A percentile compares a stretch with the other conserved stretches of the same genome.
These are phyloP conservation scores for Rhamnella rubrinervis DNA, from an alignment of 331 rosid species.

Conservation along the genomic window DNA sequence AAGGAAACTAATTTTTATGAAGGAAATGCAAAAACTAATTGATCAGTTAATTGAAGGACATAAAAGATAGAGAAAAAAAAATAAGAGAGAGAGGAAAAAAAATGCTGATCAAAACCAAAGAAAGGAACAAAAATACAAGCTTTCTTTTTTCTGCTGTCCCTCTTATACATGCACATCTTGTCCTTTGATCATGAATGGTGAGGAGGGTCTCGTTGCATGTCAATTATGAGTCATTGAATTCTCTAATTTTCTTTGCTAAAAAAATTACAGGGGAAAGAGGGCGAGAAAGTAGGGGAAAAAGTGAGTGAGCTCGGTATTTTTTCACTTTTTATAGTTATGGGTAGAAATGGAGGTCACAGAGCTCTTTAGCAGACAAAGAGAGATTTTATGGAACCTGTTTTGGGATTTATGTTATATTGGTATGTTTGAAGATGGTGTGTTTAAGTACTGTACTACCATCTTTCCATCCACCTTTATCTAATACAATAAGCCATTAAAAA, in stretches of 20 bases:
- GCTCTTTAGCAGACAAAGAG: slow-evolving; percentile 17
- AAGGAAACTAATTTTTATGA: background rate
- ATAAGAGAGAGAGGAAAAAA: slow-evolving; percentile 26
- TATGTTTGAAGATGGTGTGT: slow-evolving; percentile 24
- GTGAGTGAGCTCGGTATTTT: slow-evolving; percentile 2
- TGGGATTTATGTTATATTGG: slow-evolving; percentile 30
- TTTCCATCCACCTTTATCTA: slow-evolving; percentile 14
- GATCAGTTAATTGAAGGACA: background rate
- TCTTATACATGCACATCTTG: slow-evolving; percentile 60
- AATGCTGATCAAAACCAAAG: slow-evolving; percentile 29
- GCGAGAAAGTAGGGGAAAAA: slow-evolving; percentile 56
- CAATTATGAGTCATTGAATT: slow-evolving; percentile 45
- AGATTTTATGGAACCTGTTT: slow-evolving; percentile 27
- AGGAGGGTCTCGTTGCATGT: slow-evolving; percentile 47
- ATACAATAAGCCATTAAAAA: background rate
- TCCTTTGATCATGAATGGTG: slow-evolving; percentile 59
- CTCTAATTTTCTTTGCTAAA: slow-evolving; percentile 40
- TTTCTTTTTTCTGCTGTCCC: slow-evolving; percentile 30
- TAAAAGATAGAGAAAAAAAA: slow-evolving; percentile 6
- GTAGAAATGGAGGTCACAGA: slow-evolving; percentile 33
- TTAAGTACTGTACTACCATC: slow-evolving; percentile 15
- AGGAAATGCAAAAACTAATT: slow-evolving; percentile 17
- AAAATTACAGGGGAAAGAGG: slow-evolving; percentile 13
- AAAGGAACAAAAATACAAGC: slow-evolving; percentile 49
- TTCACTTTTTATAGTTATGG: background rate